Evolutionary conservation across 192 early-diverging fungal species (phyloP), one percentile per base, ranked within the genome.

Genomic region (Umbelopsis sp.): DNA sequence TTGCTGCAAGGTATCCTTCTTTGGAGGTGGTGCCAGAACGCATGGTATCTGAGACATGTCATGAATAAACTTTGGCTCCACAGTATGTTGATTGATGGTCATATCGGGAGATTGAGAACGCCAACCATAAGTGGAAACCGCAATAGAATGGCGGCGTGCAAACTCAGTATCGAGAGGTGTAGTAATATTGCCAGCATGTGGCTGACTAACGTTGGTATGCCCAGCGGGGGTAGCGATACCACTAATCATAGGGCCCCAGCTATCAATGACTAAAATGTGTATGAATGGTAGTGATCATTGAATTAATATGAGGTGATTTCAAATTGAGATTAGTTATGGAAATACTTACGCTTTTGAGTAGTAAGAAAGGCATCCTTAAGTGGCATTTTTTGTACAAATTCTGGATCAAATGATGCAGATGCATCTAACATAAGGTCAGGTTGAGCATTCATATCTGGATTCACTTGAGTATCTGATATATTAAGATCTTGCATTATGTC

Each of bases 41-140:
- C 56, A 62, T 32, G 56, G 56, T 62, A 62, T 62, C n/a, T 62
- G 56, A 34, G 26, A 34, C 56, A 62, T 62, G 56, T 32, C 26
- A 20, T 62, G 56, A 36, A 62, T 62, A 32, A 34, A 62, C 26
- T 62, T 62, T 62, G 56, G 56, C 56, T 62, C 56, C 8, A 62
- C 56, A 36, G 56, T 62, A 26, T 62, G 26, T 2, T 62, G 16
- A 62, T 62, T 62, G 56, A 62, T 17, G 56, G 8, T 62, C 7
- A 62, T 20, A 5, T 62, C 56, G 17, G 56, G 56, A 8, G 56
- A 62, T 29, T 36, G 26, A 32, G 56, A 62, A 8, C 56, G 56
- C 56, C 56, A 62, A 7, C 34, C 56, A 62, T 62, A 62, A 17
- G 25, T 26, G 5, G 56, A 29, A 14, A 62, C 56, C 4, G 56